Evolutionary conservation across 139 green algal genomes (phyloP).

Genomic region (Limnomonas spitsbergensis): DNA sequence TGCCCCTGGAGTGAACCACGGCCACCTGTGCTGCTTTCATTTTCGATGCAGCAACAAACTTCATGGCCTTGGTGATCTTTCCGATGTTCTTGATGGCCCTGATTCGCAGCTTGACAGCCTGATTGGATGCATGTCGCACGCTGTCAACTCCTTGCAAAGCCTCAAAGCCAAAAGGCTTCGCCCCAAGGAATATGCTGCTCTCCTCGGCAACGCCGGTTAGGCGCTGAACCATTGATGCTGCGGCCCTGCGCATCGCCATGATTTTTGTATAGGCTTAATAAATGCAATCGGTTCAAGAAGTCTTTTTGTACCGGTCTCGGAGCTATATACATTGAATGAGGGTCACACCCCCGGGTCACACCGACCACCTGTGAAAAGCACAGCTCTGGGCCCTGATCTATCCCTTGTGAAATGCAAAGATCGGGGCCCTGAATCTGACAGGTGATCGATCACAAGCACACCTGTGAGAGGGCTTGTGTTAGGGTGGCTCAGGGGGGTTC

Average conservation of each 20-base stretch:
- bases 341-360: too few species aligned
- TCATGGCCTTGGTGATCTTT: constrained; percentile 99
- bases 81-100: constrained; percentile 95
- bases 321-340: too few species aligned
- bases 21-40: constrained; percentile 83
- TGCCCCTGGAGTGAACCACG: constrained; percentile 76
- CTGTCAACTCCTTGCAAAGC: neutral
- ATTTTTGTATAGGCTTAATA: too few species aligned
- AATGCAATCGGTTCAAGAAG: too few species aligned
- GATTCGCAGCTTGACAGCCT: constrained; percentile 94
- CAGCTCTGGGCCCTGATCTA: too few species aligned
- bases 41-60: constrained; percentile 99
- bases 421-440: too few species aligned
- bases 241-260: constrained; percentile 4
- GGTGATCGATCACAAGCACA: too few species aligned
- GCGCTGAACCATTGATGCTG: neutral
- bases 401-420: too few species aligned
- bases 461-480: too few species aligned
- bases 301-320: too few species aligned
- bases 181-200: neutral
- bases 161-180: neutral
- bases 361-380: too few species aligned
- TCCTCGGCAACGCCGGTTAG: neutral
- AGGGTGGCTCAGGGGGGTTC: too few species aligned
- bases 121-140: constrained; percentile 54